Base-by-base conservation (phyloP, 176 grass and related monocot species). In the Paspalum vaginatum region DNA sequence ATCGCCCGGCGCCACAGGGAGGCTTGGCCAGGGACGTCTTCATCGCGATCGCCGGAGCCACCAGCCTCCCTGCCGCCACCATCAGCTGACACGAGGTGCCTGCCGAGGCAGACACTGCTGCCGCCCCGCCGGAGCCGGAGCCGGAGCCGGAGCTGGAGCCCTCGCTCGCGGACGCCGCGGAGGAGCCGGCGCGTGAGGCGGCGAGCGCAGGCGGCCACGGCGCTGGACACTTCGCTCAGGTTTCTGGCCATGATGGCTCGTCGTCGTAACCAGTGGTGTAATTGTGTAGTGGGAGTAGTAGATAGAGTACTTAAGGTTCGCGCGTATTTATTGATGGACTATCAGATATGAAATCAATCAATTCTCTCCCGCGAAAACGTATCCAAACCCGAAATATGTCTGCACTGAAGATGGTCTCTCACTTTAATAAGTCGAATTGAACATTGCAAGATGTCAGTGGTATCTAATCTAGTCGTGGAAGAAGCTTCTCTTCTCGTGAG, bases 1-100 rank as follows among this genome's bases (percentile, higher is more conserved):
- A 97, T 93, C 79, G 76, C 45, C 75, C 84, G 80, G 21, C 82
- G 81, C 91, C 94, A 91, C 57, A 93, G 68, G 21, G 67, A 43
- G 24, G 7, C 65, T 2, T 47, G 66, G 9, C 18, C 77, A 5
- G 70, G 54, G 51, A 59, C 20, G 4, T 64, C 77, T 4, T 71
- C 43, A 13, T 20, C 27, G 11, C 7, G 6, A 16, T 22, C 80
- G 6, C 44, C 63, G 8, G 32, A 42, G 61, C 37, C 37, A 20
- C 41, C 55, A 52, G 26, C 38, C 6, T 32, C 52, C 17, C 20
- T 10, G 26, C 67, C 8, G 7, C 53, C 50, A 20, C 68, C 12
- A 9, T 44, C 3, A 5, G 48, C 85, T 7, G 61, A 5, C 22
- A 1, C 57, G 66, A 75, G 83, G 44, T 42, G 57, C 53, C 18